A percentile compares a stretch with the other conserved stretches of the same genome.
Evolutionary conservation across 257 asterid species (phyloP).

Genomic region (Jacaranda mimosifolia): DNA sequence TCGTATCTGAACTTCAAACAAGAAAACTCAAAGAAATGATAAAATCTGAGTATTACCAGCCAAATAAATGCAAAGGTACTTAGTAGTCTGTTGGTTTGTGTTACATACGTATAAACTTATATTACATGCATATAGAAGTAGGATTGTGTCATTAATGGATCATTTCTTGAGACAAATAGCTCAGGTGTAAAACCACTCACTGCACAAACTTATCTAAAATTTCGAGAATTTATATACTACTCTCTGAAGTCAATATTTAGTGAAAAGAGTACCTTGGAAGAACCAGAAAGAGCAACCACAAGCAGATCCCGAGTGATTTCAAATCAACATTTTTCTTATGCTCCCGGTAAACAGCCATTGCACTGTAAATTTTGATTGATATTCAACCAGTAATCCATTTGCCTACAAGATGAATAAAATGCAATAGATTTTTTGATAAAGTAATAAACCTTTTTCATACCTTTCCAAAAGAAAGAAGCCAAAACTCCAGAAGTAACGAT

Average conservation of each 20-base stretch:
- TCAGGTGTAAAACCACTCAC: background rate
- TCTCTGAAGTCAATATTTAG: slow-evolving; percentile 9
- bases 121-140: too few species aligned
- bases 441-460: background rate
- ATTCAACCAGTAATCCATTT: slow-evolving; percentile 90
- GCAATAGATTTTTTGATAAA: slow-evolving; percentile 9
- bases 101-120: too few species aligned
- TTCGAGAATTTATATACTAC: too few species aligned
- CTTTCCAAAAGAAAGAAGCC: background rate
- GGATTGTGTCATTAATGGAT: background rate
- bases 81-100: background rate
- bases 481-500: background rate
- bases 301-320: slow-evolving; percentile 98
- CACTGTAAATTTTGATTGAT: slow-evolving; percentile 95
- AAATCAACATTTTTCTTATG: slow-evolving; percentile 85
- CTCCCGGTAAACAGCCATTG: slow-evolving; percentile 98
- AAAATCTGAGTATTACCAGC: background rate
- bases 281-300: slow-evolving; percentile 92
- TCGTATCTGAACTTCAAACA: slow-evolving; percentile 17
- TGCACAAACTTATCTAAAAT: slow-evolving; percentile 2
- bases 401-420: slow-evolving; percentile 66
- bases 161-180: slow-evolving; percentile 2
- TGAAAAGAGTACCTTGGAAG: slow-evolving; percentile 67
- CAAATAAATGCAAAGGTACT: background rate
- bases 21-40: slow-evolving; percentile 18